Percentiles rank a stretch among this genome's conserved stretches.
These are phyloP conservation scores for Aleurites moluccanus DNA, from an alignment of 441 rosid species.

Conservation along the genomic window DNA sequence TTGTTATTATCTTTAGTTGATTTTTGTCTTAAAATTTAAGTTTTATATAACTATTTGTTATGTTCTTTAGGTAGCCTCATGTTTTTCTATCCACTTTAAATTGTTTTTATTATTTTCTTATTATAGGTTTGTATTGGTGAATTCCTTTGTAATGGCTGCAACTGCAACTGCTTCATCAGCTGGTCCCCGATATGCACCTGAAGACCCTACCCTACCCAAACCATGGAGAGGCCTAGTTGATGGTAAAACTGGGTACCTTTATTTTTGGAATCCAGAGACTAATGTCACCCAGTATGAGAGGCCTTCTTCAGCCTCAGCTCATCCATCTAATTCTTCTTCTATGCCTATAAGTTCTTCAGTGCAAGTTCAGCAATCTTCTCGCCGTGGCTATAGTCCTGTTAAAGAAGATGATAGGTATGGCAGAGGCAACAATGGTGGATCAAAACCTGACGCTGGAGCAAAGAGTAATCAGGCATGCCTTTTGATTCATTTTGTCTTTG, in stretches of 20 bases:
- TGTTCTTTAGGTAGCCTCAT: background rate
- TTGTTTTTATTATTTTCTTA: background rate
- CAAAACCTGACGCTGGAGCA: slow-evolving; percentile 42
- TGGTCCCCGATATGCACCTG: slow-evolving; percentile 78
- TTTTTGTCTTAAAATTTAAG: no score
- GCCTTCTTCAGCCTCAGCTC: slow-evolving; percentile 38
- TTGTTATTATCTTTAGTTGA: background rate
- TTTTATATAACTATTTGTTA: background rate
- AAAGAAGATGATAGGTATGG: slow-evolving; percentile 51
- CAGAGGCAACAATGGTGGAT: slow-evolving; percentile 33
- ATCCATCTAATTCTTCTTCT: slow-evolving; percentile 37
- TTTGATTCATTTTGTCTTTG: background rate
- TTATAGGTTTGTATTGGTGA: slow-evolving; percentile 17
- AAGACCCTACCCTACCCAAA: slow-evolving; percentile 86
- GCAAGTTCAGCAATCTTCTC: slow-evolving; percentile 55
- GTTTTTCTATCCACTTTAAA: background rate
- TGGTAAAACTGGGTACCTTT: slow-evolving; percentile 76
- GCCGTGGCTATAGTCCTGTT: slow-evolving; percentile 39
- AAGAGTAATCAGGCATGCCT: slow-evolving; percentile 51
- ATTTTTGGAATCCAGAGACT: slow-evolving; percentile 93
- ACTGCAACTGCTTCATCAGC: slow-evolving; percentile 55
- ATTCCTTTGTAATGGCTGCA: slow-evolving; percentile 56
- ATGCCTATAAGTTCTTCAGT: slow-evolving; percentile 49
- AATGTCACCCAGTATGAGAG: slow-evolving; percentile 89
- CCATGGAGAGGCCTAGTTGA: slow-evolving; percentile 96